Evolutionary conservation across 2,329 filamentous ascomycete genomes (phyloP).

Genomic region (Paracorniculantispora psalliotae): DNA sequence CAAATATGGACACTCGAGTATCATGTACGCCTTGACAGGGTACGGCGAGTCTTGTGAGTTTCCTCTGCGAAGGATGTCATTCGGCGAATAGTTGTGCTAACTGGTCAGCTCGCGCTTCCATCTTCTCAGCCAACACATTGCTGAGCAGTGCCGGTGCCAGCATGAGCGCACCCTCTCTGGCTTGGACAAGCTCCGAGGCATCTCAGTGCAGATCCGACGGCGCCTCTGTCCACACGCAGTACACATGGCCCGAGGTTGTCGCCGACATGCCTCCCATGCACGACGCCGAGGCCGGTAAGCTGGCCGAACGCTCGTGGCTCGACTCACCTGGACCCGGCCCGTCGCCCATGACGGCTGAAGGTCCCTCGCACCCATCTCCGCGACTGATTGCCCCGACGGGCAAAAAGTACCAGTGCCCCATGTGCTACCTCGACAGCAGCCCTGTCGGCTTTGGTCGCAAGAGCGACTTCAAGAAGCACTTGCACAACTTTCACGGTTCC

Average conservation of each 20-base stretch:
- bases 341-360: constrained; percentile 27
- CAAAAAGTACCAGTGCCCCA: constrained; percentile 41
- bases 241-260: constrained; percentile 32
- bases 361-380: constrained; percentile 32
- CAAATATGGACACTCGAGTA: constrained; percentile 34
- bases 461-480: constrained; percentile 45
- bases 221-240: constrained; percentile 35
- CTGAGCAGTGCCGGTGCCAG: constrained; percentile 28
- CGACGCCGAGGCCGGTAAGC: constrained; percentile 30
- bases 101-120: constrained; percentile 32
- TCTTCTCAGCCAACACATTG: constrained; percentile 35
- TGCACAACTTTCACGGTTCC: constrained; percentile 43
- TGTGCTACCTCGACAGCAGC: constrained; percentile 42
- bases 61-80: neutral
- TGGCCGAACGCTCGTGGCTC: constrained; percentile 34
- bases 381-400: constrained; percentile 32
- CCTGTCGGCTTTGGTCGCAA: constrained; percentile 42
- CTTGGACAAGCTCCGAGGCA: constrained; percentile 38
- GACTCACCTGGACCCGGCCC: constrained; percentile 34
- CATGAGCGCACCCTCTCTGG: constrained; percentile 35
- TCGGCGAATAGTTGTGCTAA: too few species aligned
- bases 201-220: constrained; percentile 35
- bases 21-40: constrained; percentile 32
- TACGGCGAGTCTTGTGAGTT: constrained; percentile 34
- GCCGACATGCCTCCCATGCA: constrained; percentile 30